Conservation (phyloP, 371 early-diverging fungal species). For the Blastocladiella emersonii region DNA sequence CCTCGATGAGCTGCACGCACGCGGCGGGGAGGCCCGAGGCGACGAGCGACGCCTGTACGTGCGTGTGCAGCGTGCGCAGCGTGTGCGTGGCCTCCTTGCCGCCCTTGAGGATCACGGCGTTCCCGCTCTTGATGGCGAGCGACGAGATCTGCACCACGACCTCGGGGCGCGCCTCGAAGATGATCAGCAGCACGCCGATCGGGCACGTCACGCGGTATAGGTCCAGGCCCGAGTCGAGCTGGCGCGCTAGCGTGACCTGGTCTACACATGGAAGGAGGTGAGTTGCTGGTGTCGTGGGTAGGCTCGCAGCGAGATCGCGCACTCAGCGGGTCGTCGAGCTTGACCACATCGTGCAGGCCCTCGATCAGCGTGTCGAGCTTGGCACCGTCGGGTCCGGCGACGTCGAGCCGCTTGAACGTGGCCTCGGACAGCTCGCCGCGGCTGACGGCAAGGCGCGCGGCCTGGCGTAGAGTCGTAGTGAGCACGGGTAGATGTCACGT, state of each 20-base stretch:
- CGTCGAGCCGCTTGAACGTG: slow-evolving; percentile 79
- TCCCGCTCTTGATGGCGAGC: slow-evolving; percentile 84
- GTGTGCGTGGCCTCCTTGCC: slow-evolving; percentile 54
- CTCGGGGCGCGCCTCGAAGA: slow-evolving; percentile 97
- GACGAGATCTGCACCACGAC: slow-evolving; percentile 92
- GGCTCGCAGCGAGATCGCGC: not conserved
- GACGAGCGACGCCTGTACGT: slow-evolving; percentile 56
- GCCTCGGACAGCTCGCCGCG: slow-evolving; percentile 58
- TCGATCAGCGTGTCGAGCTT: slow-evolving; percentile 76
- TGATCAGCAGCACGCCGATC: slow-evolving; percentile 86
- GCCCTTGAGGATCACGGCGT: slow-evolving; percentile 93
- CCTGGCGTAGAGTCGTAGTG: no score
- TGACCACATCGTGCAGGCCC: slow-evolving; percentile 76
- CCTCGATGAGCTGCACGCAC: slow-evolving; percentile 76
- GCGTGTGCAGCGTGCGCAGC: slow-evolving; percentile 12
- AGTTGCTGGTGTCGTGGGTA: not conserved
- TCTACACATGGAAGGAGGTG: not conserved
- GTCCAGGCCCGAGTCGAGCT: slow-evolving; percentile 66
- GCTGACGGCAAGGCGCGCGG: slow-evolving; percentile 23
- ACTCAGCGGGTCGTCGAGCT: slow-evolving; percentile 72
- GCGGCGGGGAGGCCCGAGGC: slow-evolving; percentile 44
- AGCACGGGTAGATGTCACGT: no score
- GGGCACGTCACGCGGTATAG: slow-evolving; percentile 81
- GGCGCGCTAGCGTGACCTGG: slow-evolving; percentile 56
- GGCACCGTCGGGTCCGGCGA: slow-evolving; percentile 52